Base-by-base conservation (phyloP, 2,329 filamentous ascomycete species). In the Ceratocystis eucalypticola region DNA sequence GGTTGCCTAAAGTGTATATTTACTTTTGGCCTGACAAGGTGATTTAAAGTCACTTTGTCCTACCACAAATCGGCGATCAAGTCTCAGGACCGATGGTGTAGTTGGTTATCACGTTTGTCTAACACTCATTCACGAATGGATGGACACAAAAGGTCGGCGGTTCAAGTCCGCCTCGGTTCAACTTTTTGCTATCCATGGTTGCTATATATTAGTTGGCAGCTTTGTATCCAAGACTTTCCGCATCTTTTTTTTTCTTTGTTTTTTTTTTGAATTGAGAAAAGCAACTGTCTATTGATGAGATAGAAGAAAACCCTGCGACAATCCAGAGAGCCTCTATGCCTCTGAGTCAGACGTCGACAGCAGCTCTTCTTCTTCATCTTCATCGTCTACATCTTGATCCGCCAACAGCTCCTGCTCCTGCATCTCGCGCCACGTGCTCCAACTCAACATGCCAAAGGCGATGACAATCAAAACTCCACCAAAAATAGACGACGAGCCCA, bases 381-480 rank as follows among this genome's bases (percentile, higher is more conserved):
- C 64, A 25, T 81, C 78, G 48, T 80, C 78, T 57, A 78, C 79
- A 61, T 80, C 78, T 15, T 76, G 72, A 65, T 80, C 79, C 71
- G 80, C 85, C 72, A 85, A 86, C 69, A 81, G 80, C 71, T 86
- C 83, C 70, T 96, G 90, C 75, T 96, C 91, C 59, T 86, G 84
- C 87, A 97, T 93, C 78, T 99, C 94, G 63, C 87, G 83, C 77
- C 93, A 99, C 0, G 93, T 96, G 70, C 91, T 94, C 85, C 87
- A 96, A 72, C 86, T 91, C 57, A 99, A 76, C 72, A 96, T 80
- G n/a, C 86, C 75, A 74, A 99, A 99, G 0, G 94, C 94, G 1
- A 84, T 80, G 67, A 96, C 88, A 72, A 99, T 99, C 71, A 97
- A 80, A 33, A 88, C 73, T 0, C 94, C 93, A n/a, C 94, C 94